Conservation (phyloP, 78 protist species). For the Ministeria vibrans region DNA sequence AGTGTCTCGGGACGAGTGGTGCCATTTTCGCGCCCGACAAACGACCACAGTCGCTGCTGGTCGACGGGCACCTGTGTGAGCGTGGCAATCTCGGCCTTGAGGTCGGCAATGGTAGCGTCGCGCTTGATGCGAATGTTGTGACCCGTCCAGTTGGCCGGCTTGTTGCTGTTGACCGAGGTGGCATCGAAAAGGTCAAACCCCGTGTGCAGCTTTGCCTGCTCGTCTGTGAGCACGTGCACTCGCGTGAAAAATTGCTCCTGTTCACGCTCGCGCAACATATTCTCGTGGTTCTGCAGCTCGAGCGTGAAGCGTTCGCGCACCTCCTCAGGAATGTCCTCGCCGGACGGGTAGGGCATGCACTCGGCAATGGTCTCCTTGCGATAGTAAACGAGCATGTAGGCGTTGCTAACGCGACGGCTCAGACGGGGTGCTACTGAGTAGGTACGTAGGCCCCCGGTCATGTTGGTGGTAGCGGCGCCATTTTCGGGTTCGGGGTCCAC, state of each 20-base stretch:
- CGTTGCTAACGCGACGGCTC: slow-evolving; percentile 30
- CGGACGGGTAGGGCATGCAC: background rate
- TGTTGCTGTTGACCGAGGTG: no score
- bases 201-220: background rate
- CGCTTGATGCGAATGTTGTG: background rate
- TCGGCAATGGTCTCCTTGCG: slow-evolving; percentile 20
- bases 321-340: background rate
- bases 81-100: background rate
- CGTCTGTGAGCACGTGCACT: background rate
- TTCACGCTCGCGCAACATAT: no score
- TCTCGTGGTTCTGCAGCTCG: no score
- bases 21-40: background rate
- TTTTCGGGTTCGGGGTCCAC: background rate
- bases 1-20: background rate
- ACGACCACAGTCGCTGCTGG: background rate
- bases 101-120: background rate
- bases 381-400: slow-evolving; percentile 89
- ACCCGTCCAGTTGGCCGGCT: no score
- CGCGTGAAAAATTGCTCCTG: background rate
- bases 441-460: background rate
- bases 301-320: background rate
- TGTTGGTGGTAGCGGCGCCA: background rate
- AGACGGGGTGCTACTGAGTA: background rate
- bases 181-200: background rate
- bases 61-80: background rate